Base-by-base conservation (phyloP, 352 stramenopile genomes). In the Blastocystis sp. region DNA sequence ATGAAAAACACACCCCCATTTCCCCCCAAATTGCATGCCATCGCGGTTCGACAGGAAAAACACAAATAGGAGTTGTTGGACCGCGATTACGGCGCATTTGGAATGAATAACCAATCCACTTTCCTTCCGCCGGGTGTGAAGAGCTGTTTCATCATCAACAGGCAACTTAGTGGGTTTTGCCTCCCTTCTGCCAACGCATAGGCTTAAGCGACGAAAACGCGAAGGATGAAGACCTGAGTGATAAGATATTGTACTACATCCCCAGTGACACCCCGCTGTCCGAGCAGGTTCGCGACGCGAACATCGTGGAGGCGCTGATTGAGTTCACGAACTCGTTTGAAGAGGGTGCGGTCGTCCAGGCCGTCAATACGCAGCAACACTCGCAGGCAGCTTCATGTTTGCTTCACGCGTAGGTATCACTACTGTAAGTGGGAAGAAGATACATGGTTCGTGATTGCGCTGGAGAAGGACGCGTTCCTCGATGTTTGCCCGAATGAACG, bases 221-320 rank as follows among this genome's bases (percentile, higher is more conserved):
- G 0, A 66, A 69, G 23, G 74, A 84, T 40, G 74, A 66, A 45
- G 74, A 84, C 17, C 52, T 69, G 19, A 9, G 10, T 19, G 74
- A 84, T 19, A 84, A 69, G 74, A 84, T 84, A 14, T 23, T 84
- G n/a, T 84, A 56, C 52, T 84, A 52, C 34, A 84, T 84, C 21
- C 74, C 74, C 52, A 66, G 45, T 52, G 52, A 84, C 52, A 48
- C 74, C 19, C 52, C 53, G 11, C 19, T 84, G 9, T 14, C 40
- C 21, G 74, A 84, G 28, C 45, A 84, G 45, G 74, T 67, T 1
- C 38, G 56, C 28, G 52, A 84, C 38, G n/a, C 60, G 14, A 84
- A 67, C 69, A 60, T 84, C 41, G 74, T 59, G 4, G 74, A 84
- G 43, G 74, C 74, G n/a, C 23, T 84, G 53, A 84, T 84, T 38